These are phyloP conservation scores for Vigna nakashimae DNA, from an alignment of 306 rosid genomes.

Conservation along the genomic window DNA sequence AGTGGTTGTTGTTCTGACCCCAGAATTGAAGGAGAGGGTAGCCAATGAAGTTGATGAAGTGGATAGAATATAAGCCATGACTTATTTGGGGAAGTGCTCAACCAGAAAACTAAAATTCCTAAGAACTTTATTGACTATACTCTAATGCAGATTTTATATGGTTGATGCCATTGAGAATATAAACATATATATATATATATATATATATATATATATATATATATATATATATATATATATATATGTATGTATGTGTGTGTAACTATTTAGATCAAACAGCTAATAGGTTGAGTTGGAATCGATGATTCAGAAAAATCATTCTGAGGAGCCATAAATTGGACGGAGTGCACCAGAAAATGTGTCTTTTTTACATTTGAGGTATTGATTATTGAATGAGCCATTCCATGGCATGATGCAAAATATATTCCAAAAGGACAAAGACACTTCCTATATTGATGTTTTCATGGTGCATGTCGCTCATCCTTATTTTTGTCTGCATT, in stretches of 20 bases:
- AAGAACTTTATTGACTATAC: neutral
- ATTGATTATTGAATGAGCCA: neutral
- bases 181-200: neutral
- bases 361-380: conserved; percentile 14
- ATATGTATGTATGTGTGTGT: neutral
- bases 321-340: conserved; percentile 17
- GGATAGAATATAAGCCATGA: conserved; percentile 58
- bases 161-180: conserved; percentile 27
- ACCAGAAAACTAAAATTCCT: neutral
- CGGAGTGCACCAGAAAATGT: conserved; percentile 43
- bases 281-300: conserved; percentile 23
- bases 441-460: neutral
- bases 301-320: conserved; percentile 16
- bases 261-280: neutral
- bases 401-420: neutral
- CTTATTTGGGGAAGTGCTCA: neutral
- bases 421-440: neutral
- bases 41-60: conserved; percentile 39
- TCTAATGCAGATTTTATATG: conserved; percentile 16
- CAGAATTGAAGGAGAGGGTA: conserved; percentile 43
- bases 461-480: neutral
- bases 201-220: no score
- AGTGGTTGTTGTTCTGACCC: conserved; percentile 38
- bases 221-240: no score
- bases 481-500: neutral